A percentile compares a stretch with the other conserved stretches of the same genome.
Conservation (phyloP, 495 filamentous ascomycete genomes). For the Aspergillus campestris region DNA sequence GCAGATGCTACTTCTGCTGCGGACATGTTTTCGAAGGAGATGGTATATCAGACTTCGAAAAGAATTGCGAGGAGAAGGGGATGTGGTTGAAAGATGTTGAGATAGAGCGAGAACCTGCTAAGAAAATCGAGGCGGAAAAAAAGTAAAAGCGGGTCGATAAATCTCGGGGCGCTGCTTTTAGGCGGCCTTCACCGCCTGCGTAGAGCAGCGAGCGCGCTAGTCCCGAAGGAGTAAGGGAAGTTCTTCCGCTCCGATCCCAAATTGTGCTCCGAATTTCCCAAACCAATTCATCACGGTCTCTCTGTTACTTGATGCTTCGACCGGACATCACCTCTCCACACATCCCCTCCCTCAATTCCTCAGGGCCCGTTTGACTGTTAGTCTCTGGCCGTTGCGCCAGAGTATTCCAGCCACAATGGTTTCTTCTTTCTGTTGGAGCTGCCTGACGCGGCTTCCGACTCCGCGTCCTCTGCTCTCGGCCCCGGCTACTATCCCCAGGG, state of each 20-base stretch:
- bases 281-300: constrained; percentile 12
- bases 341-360: constrained; percentile 17
- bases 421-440: constrained; percentile 59
- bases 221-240: constrained; percentile 10
- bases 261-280: constrained; percentile 21
- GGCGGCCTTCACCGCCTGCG: constrained; percentile 6
- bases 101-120: constrained; percentile 1
- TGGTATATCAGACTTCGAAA: neutral
- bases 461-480: constrained; percentile 35
- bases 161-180: constrained; percentile 15
- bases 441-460: constrained; percentile 47
- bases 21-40: constrained; percentile 19
- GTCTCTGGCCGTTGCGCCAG: constrained; percentile 30
- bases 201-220: constrained; percentile 15
- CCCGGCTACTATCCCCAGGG: constrained; percentile 14
- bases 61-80: neutral
- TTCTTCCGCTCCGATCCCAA: constrained; percentile 20
- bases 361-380: constrained; percentile 24
- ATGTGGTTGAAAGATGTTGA: neutral
- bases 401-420: constrained; percentile 45
- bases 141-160: constrained; percentile 22
- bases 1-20: constrained; percentile 11
- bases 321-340: too few relatives aligned
- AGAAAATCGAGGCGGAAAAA: constrained; percentile 5
- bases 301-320: constrained; percentile 5